Conservation (phyloP, 495 filamentous ascomycete genomes). For the Rhypophila decipiens region DNA sequence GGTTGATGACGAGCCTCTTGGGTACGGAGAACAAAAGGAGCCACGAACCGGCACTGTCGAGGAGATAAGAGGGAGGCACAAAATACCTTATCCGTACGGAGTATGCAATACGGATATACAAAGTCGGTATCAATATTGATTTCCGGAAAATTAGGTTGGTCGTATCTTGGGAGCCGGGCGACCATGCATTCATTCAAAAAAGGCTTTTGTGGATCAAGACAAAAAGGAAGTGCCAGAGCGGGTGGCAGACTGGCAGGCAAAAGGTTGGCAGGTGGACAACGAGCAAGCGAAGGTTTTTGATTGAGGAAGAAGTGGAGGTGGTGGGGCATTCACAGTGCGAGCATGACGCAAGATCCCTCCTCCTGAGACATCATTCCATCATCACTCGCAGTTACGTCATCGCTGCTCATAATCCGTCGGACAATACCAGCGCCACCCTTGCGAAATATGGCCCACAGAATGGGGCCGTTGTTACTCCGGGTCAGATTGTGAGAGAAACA, state of each 20-base stretch:
- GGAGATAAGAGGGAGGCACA: background rate
- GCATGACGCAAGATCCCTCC: conserved; percentile 10
- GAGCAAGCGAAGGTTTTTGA: too few species aligned
- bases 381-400: conserved; percentile 28
- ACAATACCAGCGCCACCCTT: conserved; percentile 15
- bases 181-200: background rate
- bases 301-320: conserved; percentile 8
- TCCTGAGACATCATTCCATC: conserved; percentile 23
- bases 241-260: background rate
- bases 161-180: background rate
- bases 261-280: background rate
- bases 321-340: conserved; percentile 20
- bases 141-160: background rate
- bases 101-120: too few species aligned
- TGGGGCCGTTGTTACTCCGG: too few species aligned
- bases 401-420: conserved; percentile 14
- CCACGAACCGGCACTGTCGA: too few species aligned
- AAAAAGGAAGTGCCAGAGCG: background rate
- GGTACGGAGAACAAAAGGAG: background rate
- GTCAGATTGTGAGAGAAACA: too few species aligned
- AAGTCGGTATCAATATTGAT: too few species aligned
- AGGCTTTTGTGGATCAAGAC: background rate
- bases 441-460: too few species aligned
- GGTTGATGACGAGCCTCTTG: conserved; percentile 4
- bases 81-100: too few species aligned